Percentiles rank a stretch among this genome's conserved stretches.
Evolutionary conservation across 441 rosid genomes (phyloP).

Genomic region (Gossypium trilobum): DNA sequence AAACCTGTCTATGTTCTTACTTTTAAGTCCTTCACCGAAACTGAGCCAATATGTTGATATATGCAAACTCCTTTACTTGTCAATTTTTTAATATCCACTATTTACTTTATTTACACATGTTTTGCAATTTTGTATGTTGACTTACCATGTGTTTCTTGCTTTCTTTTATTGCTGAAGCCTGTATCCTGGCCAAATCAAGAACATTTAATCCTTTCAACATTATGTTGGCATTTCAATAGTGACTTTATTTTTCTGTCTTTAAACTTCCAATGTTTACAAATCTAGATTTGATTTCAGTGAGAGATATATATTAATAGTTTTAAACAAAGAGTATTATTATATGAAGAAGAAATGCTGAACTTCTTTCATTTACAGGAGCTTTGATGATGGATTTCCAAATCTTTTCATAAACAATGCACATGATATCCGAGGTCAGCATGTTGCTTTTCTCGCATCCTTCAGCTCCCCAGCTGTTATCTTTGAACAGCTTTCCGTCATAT

Average conservation of each 20-base stretch:
- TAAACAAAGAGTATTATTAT: not conserved
- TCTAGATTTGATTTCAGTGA: not conserved
- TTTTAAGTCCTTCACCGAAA: not conserved
- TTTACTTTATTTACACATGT: not conserved
- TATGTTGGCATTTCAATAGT: not conserved
- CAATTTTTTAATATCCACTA: too few species aligned
- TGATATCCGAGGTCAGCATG: conserved; percentile 83
- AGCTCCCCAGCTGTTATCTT: conserved; percentile 88
- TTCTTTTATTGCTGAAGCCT: not conserved
- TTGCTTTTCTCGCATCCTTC: conserved; percentile 86
- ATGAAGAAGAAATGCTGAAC: conserved; percentile 4
- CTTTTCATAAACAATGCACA: conserved; percentile 85
- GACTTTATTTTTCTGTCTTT: not conserved
- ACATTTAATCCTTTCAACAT: not conserved
- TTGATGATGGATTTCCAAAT: conserved; percentile 91
- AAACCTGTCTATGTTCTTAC: not conserved
- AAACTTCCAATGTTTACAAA: not conserved
- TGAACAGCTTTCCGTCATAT: conserved; percentile 91
- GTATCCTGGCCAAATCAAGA: not conserved
- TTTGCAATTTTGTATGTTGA: not conserved
- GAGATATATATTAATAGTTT: not conserved
- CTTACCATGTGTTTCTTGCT: not conserved
- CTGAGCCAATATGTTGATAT: not conserved
- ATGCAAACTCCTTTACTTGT: not conserved
- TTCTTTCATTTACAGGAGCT: conserved; percentile 47